A percentile compares a stretch with the other conserved stretches of the same genome.
phyloP scores from a whole-genome alignment of 2,329 filamentous ascomycete genomes.

The Stagonosporopsis tanaceti region DNA sequence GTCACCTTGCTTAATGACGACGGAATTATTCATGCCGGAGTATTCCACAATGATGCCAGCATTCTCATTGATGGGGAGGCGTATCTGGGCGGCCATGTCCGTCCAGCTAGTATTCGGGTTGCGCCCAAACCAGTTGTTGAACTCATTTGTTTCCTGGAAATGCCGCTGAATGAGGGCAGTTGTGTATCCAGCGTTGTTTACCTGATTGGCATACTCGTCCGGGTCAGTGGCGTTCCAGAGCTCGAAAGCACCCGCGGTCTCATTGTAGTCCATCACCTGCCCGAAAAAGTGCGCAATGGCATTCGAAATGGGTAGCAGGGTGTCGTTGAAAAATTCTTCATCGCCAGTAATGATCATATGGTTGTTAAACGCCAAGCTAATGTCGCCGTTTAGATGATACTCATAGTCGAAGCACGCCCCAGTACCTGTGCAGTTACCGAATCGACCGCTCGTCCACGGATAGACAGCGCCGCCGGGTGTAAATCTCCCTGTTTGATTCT shows the following conservation, averaged over 20 bases:
- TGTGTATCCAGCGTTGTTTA: conserved; percentile 74
- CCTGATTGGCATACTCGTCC: conserved; percentile 72
- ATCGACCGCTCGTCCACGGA: conserved; percentile 72
- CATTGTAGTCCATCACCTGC: conserved; percentile 67
- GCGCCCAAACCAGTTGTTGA: conserved; percentile 64
- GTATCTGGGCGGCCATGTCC: conserved; percentile 64
- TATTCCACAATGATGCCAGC: conserved; percentile 71
- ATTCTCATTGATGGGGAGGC: conserved; percentile 60
- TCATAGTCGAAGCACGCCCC: conserved; percentile 73
- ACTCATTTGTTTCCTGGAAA: conserved; percentile 64
- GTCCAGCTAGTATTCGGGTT: conserved; percentile 66
- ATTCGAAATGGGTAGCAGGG: conserved; percentile 70
- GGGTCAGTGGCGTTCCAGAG: conserved; percentile 72
- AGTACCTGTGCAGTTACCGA: conserved; percentile 71
- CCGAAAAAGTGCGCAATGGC: conserved; percentile 69
- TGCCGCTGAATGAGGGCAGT: conserved; percentile 68
- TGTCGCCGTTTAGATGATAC: conserved; percentile 76
- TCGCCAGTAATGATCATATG: conserved; percentile 69
- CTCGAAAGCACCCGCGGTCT: conserved; percentile 44
- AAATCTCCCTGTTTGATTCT: conserved; percentile 66
- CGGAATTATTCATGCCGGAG: conserved; percentile 70
- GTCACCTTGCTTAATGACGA: conserved; percentile 74
- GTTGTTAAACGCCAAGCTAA: conserved; percentile 68
- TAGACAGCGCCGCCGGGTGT: conserved; percentile 67
- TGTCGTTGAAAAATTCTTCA: conserved; percentile 61